phyloP scores from a whole-genome alignment of 768 basidiomycete genomes.

The Pisolithus albus region DNA sequence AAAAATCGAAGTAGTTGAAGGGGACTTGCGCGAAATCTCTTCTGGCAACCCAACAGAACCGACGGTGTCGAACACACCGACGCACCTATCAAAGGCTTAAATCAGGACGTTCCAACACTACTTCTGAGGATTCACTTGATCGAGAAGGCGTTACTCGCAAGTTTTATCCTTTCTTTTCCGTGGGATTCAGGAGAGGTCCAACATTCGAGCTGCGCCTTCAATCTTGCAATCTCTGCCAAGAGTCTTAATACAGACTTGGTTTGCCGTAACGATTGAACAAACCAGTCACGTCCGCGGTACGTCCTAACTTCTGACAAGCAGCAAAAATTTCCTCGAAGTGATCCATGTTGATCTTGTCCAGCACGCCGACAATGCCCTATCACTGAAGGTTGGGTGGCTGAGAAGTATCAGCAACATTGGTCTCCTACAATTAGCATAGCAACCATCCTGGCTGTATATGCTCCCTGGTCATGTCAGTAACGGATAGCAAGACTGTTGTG shows the following conservation, averaged over 20 bases:
- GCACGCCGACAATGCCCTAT: conserved; percentile 65
- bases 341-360: conserved; percentile 68
- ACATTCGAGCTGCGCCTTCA: conserved; percentile 41
- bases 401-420: conserved; percentile 1
- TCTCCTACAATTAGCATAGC: conserved; percentile 58
- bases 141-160: conserved; percentile 43
- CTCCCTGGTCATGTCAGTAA: conserved; percentile 41
- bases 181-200: conserved; percentile 49
- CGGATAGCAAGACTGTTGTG: not conserved
- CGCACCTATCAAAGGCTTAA: conserved; percentile 35
- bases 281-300: conserved; percentile 43
- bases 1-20: conserved; percentile 45
- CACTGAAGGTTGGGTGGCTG: not conserved
- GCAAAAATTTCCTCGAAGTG: conserved; percentile 59
- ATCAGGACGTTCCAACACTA: conserved; percentile 1
- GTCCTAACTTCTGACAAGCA: conserved; percentile 55
- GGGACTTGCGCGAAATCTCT: conserved; percentile 44
- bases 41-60: conserved; percentile 65
- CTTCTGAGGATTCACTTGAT: conserved; percentile 44
- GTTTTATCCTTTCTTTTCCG: conserved; percentile 47
- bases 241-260: not conserved
- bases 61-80: conserved; percentile 78
- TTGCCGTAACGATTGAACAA: conserved; percentile 1
- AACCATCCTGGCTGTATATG: conserved; percentile 71
- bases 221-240: conserved; percentile 26